These are phyloP conservation scores for Clitocybe nebularis DNA, from an alignment of 1,284 basidiomycete species.

Conservation along the genomic window DNA sequence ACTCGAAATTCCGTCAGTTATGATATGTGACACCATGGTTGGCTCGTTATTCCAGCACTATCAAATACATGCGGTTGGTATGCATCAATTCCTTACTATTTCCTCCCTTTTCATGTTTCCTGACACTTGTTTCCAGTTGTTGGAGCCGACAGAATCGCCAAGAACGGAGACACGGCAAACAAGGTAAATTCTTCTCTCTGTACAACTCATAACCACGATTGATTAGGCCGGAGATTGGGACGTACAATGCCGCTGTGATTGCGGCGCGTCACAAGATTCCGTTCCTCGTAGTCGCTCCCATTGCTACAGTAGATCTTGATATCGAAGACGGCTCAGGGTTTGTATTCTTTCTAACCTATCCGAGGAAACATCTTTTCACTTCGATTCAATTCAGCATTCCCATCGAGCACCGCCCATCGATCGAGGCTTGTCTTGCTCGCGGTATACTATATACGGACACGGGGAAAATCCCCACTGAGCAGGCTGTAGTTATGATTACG, in stretches of 20 bases:
- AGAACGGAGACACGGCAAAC: conserved; percentile 92
- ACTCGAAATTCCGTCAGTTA: conserved; percentile 78
- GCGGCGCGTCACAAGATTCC: conserved; percentile 82
- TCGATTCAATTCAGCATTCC: conserved; percentile 61
- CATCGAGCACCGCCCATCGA: conserved; percentile 83
- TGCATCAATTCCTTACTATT: conserved; percentile 21
- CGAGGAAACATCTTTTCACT: conserved; percentile 1
- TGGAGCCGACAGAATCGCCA: conserved; percentile 82
- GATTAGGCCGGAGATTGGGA: conserved; percentile 61
- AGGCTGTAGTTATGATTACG: conserved; percentile 72
- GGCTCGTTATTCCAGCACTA: conserved; percentile 88
- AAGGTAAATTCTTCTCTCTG: conserved; percentile 49
- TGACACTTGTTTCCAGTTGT: conserved; percentile 45
- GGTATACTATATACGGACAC: conserved; percentile 63
- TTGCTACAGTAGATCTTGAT: conserved; percentile 84
- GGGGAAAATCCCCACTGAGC: conserved; percentile 38
- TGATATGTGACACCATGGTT: conserved; percentile 95
- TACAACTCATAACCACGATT: not conserved
- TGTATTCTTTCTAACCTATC: conserved; percentile 25
- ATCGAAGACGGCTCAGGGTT: conserved; percentile 71
- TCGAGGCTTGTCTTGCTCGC: conserved; percentile 85
- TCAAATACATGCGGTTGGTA: conserved; percentile 83
- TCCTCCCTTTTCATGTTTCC: conserved; percentile 3
- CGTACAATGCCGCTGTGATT: conserved; percentile 87
- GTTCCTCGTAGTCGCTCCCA: conserved; percentile 87